phyloP scores from a whole-genome alignment of 2,329 filamentous ascomycete species.

The Pestalotiopsis fici region DNA sequence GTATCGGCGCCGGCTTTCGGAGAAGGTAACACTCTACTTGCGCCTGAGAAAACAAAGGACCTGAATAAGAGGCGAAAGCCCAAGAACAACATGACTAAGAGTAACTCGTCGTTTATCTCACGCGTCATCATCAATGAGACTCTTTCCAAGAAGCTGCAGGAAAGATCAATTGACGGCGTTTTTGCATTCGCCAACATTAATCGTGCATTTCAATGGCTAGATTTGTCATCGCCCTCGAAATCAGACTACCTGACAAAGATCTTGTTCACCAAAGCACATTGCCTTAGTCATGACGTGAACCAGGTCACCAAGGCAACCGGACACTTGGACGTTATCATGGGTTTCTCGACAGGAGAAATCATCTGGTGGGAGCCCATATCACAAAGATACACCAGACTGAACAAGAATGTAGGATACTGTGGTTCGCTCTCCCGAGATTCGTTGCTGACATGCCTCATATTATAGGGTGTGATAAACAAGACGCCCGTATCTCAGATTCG shows the following conservation, averaged over 20 bases:
- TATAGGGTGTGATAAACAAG: conserved; percentile 81
- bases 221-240: conserved; percentile 76
- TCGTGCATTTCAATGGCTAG: conserved; percentile 93
- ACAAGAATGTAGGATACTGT: conserved; percentile 76
- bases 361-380: conserved; percentile 99
- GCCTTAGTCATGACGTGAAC: conserved; percentile 93
- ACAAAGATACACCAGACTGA: conserved; percentile 91
- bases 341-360: conserved; percentile 94
- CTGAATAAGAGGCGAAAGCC: conserved; percentile 84
- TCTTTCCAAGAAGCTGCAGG: conserved; percentile 75
- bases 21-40: conserved; percentile 77
- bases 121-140: conserved; percentile 88
- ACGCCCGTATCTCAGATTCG: conserved; percentile 84
- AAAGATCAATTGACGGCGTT: conserved; percentile 75
- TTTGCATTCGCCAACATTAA: conserved; percentile 97
- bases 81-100: conserved; percentile 98
- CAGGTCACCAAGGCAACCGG: conserved; percentile 73
- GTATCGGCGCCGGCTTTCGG: conserved; percentile 72
- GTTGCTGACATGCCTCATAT: conserved; percentile 3
- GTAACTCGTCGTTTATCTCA: conserved; percentile 98
- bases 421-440: neutral
- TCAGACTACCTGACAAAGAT: conserved; percentile 94
- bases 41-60: conserved; percentile 66
- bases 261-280: conserved; percentile 94
- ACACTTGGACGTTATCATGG: conserved; percentile 91